Evolutionary conservation across 2,329 filamentous ascomycete species (phyloP), one percentile per base, ranked within the genome.

Genomic region (Coniosporium tulheliwenetii): DNA sequence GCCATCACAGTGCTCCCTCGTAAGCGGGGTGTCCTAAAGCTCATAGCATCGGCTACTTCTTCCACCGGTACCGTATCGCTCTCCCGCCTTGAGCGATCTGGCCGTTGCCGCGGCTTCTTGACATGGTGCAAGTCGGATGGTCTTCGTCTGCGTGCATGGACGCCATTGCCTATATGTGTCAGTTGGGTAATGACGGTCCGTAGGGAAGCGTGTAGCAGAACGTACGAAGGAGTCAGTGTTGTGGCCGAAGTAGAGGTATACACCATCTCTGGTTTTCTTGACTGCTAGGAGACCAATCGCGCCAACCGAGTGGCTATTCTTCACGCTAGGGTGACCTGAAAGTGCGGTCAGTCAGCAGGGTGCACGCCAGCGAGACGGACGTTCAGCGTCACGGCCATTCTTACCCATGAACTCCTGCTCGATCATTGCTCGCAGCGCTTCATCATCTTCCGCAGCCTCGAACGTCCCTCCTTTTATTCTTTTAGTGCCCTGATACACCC

Each of bases 241-340:
- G 67, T 98, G 91, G 1, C 82, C 87, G 64, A 93, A 98, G 60
- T 89, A 89, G 39, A 98, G 73, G 54, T 82, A 85, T 47, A 85
- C 77, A 1, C 85, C 86, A 15, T 74, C 69, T 10, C 66, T 68
- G 1, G 75, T 80, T 65, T 86, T 91, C 65, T 96, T 96, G 51
- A 95, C 82, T 1, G 79, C 78, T 66, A 98, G 78, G 43, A 94
- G 75, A 2, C 91, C 91, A 52, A 98, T 93, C 29, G 89, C 87
- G 2, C 84, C 85, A n/a, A 76, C 70, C 9, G 85, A 89, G 41
- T 79, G 75, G 51, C 85, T 91, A 51, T 80, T 70, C 49, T 68
- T 71, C 46, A 98, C 87, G 39, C 86, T 85, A 0, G 86, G 83
- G 55, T 95, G 91, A 36, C 59, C 70, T 73, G 39, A 3, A 10